Percentiles rank a stretch among this genome's conserved stretches.
Evolutionary conservation across 2,329 filamentous ascomycete genomes (phyloP).

Genomic region (Phialocephala sp.): DNA sequence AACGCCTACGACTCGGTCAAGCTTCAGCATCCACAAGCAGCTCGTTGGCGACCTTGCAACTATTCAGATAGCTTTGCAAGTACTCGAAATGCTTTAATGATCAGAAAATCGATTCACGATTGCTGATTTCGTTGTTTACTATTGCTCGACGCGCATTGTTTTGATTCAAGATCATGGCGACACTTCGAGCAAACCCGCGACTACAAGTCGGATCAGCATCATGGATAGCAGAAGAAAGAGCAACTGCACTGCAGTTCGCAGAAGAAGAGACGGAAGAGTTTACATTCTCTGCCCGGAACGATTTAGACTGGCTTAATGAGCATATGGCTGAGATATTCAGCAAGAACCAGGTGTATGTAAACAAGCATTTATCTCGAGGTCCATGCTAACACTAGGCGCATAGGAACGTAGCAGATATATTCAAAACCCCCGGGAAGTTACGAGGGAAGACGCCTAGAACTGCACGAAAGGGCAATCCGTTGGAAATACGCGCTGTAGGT

Average conservation of each 20-base stretch:
- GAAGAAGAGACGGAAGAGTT: slow-evolving; percentile 91
- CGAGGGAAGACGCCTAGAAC: slow-evolving; percentile 82
- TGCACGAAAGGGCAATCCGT: slow-evolving; percentile 62
- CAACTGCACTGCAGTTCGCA: slow-evolving; percentile 76
- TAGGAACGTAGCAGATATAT: slow-evolving; percentile 92
- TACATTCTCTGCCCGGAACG: slow-evolving; percentile 87
- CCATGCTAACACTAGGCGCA: slow-evolving; percentile 24
- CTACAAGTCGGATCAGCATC: slow-evolving; percentile 77
- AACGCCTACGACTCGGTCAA: slow-evolving; percentile 24
- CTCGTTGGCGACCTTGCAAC: slow-evolving; percentile 22
- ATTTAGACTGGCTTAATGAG: slow-evolving; percentile 97
- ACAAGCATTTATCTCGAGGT: slow-evolving; percentile 28
- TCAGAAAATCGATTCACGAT: slow-evolving; percentile 14
- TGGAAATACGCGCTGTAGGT: slow-evolving; percentile 69
- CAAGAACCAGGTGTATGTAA: slow-evolving; percentile 80
- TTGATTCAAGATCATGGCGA: slow-evolving; percentile 42
- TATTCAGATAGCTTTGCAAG: slow-evolving; percentile 21
- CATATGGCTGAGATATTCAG: slow-evolving; percentile 96
- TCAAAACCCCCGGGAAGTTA: slow-evolving; percentile 89
- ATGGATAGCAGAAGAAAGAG: slow-evolving; percentile 87
- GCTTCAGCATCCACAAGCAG: slow-evolving; percentile 31
- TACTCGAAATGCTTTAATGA: slow-evolving; percentile 38
- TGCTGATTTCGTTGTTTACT: slow-evolving; percentile 13
- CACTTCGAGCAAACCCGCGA: slow-evolving; percentile 52
- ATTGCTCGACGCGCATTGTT: slow-evolving; percentile 41